phyloP scores from a whole-genome alignment of 306 rosid species.

The Vicia sativa region DNA sequence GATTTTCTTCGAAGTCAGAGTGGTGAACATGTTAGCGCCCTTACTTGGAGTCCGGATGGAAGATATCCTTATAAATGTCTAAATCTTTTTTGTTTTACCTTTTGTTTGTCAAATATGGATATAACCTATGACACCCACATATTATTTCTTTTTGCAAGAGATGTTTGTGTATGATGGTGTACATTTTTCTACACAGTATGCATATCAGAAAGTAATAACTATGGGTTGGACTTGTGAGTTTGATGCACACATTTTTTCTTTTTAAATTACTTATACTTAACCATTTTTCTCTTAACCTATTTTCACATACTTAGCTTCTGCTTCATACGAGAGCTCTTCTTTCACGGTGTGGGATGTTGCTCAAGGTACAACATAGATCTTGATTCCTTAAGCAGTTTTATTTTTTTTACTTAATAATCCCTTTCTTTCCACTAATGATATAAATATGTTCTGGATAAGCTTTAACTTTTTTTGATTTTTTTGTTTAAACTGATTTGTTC shows the following conservation, averaged over 20 bases:
- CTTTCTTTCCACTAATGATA: neutral
- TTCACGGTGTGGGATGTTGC: constrained; percentile 95
- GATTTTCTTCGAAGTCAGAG: constrained; percentile 75
- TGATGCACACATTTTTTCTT: neutral
- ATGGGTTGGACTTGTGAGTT: constrained; percentile 12
- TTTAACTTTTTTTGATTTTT: constrained; percentile 17
- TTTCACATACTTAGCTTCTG: constrained; percentile 83
- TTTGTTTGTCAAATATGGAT: constrained; percentile 20
- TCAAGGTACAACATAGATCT: constrained; percentile 60
- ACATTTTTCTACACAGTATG: neutral
- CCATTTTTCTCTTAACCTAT: constrained; percentile 59
- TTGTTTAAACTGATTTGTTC: constrained; percentile 7
- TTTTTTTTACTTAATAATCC: constrained; percentile 6
- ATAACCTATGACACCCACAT: neutral
- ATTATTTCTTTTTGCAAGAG: constrained; percentile 17
- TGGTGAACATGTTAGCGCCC: constrained; percentile 80
- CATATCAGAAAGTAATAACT: constrained; percentile 4
- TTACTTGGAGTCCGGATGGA: constrained; percentile 98
- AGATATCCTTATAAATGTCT: constrained; percentile 70
- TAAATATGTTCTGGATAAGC: constrained; percentile 26
- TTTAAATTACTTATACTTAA: constrained; percentile 22
- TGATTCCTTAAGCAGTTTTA: constrained; percentile 24
- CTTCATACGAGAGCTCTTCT: constrained; percentile 82
- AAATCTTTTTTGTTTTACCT: constrained; percentile 5
- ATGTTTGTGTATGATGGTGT: constrained; percentile 10